Evolutionary conservation across 2,329 filamentous ascomycete genomes (phyloP).

Genomic region (Cladosporium oxysporum): DNA sequence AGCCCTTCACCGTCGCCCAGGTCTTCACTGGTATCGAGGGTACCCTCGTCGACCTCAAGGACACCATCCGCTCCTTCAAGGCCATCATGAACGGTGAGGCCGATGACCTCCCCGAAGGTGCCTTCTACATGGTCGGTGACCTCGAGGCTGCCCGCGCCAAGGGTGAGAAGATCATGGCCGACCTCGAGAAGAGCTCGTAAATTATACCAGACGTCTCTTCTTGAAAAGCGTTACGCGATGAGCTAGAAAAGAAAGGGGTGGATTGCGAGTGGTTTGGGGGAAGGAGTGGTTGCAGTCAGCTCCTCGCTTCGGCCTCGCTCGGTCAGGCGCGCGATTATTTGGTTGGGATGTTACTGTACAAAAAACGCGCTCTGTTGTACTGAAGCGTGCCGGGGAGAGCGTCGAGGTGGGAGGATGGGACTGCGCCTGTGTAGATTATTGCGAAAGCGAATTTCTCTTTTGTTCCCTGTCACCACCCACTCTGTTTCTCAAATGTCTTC

Average conservation of each 20-base stretch:
- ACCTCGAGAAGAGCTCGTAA: slow-evolving; percentile 63
- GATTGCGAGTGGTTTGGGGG: not conserved
- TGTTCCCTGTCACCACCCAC: slow-evolving; percentile 6
- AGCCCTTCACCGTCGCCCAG: slow-evolving; percentile 91
- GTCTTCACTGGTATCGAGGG: slow-evolving; percentile 95
- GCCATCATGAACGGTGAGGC: slow-evolving; percentile 91
- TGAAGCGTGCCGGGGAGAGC: slow-evolving; percentile 13
- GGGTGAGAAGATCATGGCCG: slow-evolving; percentile 99
- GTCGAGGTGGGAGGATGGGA: slow-evolving; percentile 6
- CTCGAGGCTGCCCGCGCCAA: slow-evolving; percentile 89
- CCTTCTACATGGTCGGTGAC: slow-evolving; percentile 98
- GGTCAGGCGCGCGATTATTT: slow-evolving; percentile 13
- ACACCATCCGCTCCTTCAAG: slow-evolving; percentile 98
- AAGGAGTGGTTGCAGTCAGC: slow-evolving; percentile 15
- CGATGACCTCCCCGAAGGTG: slow-evolving; percentile 92
- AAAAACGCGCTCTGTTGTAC: slow-evolving; percentile 20
- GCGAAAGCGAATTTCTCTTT: slow-evolving; percentile 22
- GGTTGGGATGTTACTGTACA: slow-evolving; percentile 18
- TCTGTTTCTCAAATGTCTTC: not conserved
- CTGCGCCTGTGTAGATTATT: slow-evolving; percentile 21
- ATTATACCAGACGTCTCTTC: slow-evolving; percentile 14
- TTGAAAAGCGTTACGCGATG: slow-evolving; percentile 13
- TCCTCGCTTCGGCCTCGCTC: slow-evolving; percentile 12
- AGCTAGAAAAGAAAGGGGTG: slow-evolving; percentile 2
- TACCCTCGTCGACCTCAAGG: slow-evolving; percentile 95